Base-by-base conservation (phyloP, 306 rosid species). In the Citrullus colocynthis region DNA sequence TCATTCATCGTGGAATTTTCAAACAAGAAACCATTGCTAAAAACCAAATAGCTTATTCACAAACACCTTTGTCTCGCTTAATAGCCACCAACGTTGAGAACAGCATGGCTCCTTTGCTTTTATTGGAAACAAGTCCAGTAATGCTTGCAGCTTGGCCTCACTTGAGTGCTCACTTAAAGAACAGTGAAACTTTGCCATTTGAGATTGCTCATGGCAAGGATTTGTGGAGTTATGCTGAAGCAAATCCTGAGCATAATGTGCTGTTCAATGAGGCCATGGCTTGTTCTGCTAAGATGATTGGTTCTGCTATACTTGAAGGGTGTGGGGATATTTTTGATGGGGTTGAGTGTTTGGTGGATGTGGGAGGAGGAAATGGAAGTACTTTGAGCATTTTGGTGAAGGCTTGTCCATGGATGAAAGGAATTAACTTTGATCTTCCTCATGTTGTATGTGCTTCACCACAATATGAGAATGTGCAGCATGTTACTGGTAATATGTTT, bases 321-420 rank as follows among this genome's bases (percentile, higher is more conserved):
- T 90, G 91, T 73, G 3, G 36, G 9, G 87, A 88, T 69, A 75
- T 61, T 2, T 88, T 91, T 56, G 57, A 80, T 14, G 96, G 94
- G 7, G 0, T 91, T 21, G 7, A 5, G 0, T 79, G 81, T 6
- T 52, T 93, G 57, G 98, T 93, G 5, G 97, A 93, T 70, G 97
- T 89, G 2, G 98, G 97, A 3, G 94, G 93, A 0, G 98, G 97
- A 14, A 85, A 84, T 15, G 98, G 97, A 3, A 87, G 86, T 1
- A 6, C 82, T 63, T 75, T 88, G 82, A 1, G 78, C 4, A 2
- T 82, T 56, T 11, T 90, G 9, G 82, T 62, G 0, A 54, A 82
- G 81, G 88, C 85, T 8, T 85, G 66, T 14, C 89, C 94, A 18
- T 70, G 81, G 85, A 84, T 91, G 14, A 63, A 6, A 20, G 85